Percentiles rank a stretch among this genome's conserved stretches.
phyloP scores from a whole-genome alignment of 495 filamentous ascomycete genomes.

The Copromyces sp. region DNA sequence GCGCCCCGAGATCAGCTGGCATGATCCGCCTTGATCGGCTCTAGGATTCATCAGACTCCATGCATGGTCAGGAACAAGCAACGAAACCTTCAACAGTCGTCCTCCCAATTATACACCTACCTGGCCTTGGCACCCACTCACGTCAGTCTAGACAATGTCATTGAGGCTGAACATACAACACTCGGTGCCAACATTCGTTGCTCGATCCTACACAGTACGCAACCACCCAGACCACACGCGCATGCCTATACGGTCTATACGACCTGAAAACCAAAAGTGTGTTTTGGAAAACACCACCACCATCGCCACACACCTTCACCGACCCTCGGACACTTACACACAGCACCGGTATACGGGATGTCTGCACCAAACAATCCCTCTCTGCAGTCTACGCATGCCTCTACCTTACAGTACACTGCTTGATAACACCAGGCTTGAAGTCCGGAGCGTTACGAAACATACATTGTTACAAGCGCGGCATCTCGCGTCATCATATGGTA shows the following conservation, averaged over 20 bases:
- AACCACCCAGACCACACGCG: not conserved
- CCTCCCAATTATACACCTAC: not conserved
- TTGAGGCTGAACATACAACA: not conserved
- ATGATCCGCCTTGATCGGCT: constrained; percentile 1
- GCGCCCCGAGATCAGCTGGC: constrained; percentile 5
- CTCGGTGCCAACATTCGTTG: not conserved
- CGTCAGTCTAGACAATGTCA: not conserved
- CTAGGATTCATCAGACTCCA: not conserved
- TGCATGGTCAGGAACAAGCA: not conserved
- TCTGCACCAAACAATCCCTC: not conserved
- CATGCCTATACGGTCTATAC: not conserved
- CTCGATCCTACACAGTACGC: not conserved
- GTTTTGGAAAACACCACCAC: not conserved
- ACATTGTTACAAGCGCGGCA: not conserved
- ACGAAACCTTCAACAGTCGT: not conserved
- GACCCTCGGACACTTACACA: not conserved
- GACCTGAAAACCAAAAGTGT: not conserved
- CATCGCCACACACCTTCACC: not conserved
- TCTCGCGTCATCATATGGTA: not conserved
- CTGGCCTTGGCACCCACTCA: not conserved
- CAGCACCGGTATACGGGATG: not conserved
- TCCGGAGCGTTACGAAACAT: not conserved
- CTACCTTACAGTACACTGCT: not conserved
- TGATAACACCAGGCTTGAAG: not conserved
- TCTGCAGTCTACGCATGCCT: not conserved